phyloP scores from a whole-genome alignment of 306 rosid genomes.

The Cotoneaster glaucophyllus region DNA sequence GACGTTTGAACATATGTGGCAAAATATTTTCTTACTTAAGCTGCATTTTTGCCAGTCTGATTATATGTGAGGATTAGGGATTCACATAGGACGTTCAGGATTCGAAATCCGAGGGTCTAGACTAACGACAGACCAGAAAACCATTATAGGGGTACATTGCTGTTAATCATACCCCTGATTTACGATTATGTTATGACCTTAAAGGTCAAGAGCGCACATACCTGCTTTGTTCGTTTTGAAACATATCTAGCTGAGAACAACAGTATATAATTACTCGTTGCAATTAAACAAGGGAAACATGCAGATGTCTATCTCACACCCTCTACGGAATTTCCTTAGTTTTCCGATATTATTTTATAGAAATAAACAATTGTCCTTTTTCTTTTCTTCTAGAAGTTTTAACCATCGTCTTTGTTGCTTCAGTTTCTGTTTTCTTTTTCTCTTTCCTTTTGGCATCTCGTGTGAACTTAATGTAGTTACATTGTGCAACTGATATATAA shows the following conservation, averaged over 20 bases:
- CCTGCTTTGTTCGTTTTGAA: neutral
- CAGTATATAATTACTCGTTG: neutral
- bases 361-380: neutral
- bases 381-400: neutral
- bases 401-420: neutral
- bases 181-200: neutral
- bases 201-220: neutral
- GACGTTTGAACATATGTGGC: neutral
- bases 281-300: neutral
- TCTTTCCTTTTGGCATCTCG: neutral
- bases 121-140: too few relatives aligned
- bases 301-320: neutral
- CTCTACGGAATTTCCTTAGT: neutral
- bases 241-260: neutral
- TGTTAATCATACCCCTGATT: too few relatives aligned
- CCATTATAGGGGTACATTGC: neutral
- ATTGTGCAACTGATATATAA: constrained; percentile 17
- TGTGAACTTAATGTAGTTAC: neutral
- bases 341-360: neutral
- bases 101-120: too few relatives aligned
- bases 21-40: neutral
- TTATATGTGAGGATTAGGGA: neutral
- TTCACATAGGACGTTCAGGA: neutral
- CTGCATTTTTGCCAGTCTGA: neutral
- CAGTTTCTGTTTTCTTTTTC: too few relatives aligned